These are phyloP conservation scores for Penstemon barbatus DNA, from an alignment of 257 asterid genomes.

Conservation along the genomic window DNA sequence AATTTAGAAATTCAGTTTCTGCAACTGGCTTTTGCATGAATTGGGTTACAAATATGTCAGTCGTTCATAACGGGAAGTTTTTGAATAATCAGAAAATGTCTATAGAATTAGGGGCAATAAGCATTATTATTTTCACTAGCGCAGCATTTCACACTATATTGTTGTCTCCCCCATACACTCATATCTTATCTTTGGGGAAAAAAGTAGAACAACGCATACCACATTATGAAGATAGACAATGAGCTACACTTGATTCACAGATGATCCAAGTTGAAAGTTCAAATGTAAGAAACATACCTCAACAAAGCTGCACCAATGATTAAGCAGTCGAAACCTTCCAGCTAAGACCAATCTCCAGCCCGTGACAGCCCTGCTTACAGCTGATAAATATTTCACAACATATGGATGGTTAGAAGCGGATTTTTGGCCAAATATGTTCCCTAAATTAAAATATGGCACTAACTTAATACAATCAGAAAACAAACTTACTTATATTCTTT, in stretches of 20 bases:
- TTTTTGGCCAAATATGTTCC: background rate
- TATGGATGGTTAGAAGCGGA: constrained; percentile 18
- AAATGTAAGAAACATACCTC: constrained; percentile 56
- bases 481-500: constrained; percentile 76
- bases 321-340: constrained; percentile 86
- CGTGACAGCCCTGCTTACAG: constrained; percentile 84
- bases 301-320: constrained; percentile 86
- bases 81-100: too few species aligned
- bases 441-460: background rate
- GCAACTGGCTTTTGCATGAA: too few species aligned
- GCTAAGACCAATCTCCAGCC: constrained; percentile 90
- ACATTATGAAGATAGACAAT: background rate
- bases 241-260: background rate
- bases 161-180: too few species aligned
- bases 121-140: too few species aligned
- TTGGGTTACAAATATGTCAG: too few species aligned
- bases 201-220: background rate
- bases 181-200: background rate
- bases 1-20: too few species aligned
- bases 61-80: too few species aligned
- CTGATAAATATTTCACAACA: constrained; percentile 42
- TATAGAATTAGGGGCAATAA: too few species aligned
- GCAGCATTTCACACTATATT: too few species aligned
- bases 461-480: constrained; percentile 19
- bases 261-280: constrained; percentile 13